phyloP scores from a whole-genome alignment of 1,139 yeast genomes.

The Arxiozyma slooffiae region DNA sequence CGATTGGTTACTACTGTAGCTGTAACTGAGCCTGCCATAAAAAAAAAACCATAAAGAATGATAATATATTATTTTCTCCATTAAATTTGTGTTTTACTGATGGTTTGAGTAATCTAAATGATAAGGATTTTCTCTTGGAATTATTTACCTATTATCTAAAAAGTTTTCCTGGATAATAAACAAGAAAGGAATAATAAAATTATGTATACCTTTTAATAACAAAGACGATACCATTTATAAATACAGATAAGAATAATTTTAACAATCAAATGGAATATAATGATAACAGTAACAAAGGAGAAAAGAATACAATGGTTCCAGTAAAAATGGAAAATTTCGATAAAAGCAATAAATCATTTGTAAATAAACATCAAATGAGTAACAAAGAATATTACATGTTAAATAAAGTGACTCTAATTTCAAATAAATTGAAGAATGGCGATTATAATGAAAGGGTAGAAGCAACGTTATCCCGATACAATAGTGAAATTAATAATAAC shows the following conservation, averaged over 20 bases:
- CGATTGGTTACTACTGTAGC: conserved; percentile 56
- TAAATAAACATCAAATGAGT: conserved; percentile 2
- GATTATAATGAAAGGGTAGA: not conserved
- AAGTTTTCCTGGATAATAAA: not conserved
- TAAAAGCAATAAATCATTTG: not conserved
- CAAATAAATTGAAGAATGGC: not conserved
- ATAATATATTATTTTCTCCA: conserved; percentile 1
- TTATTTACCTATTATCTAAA: conserved; percentile 39
- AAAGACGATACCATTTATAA: not conserved
- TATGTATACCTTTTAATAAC: not conserved
- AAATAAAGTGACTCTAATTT: not conserved
- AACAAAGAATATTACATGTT: conserved; percentile 6
- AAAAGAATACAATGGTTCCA: not conserved
- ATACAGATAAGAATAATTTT: not conserved
- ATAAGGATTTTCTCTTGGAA: conserved; percentile 63
- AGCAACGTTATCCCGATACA: not conserved
- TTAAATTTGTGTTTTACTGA: not conserved
- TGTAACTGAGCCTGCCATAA: conserved; percentile 57
- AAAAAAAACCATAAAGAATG: not conserved
- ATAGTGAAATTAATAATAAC: not conserved
- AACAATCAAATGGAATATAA: no score
- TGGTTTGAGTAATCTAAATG: conserved; percentile 2
- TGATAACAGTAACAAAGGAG: not conserved
- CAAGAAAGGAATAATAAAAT: not conserved
- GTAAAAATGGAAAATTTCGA: not conserved